Evolutionary conservation across 768 basidiomycete species (phyloP).

Genomic region (Suillus bovinus): DNA sequence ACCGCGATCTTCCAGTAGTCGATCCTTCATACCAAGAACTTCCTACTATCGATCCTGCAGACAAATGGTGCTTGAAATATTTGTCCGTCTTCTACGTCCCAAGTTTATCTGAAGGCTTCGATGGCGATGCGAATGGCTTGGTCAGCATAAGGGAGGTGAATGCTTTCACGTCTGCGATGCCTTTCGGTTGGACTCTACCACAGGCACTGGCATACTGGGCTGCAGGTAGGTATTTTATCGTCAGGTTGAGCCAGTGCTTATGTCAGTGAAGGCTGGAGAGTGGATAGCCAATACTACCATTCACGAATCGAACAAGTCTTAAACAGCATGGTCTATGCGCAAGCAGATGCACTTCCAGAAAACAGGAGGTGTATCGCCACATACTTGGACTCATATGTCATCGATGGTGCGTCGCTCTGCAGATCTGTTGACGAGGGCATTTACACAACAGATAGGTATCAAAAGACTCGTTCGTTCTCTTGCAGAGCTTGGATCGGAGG

Average conservation of each 20-base stretch:
- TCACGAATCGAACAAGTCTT: constrained; percentile 19
- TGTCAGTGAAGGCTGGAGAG: neutral
- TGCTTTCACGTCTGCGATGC: constrained; percentile 29
- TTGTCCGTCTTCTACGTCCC: constrained; percentile 19
- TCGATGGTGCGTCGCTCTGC: neutral
- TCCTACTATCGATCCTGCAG: neutral
- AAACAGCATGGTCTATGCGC: constrained; percentile 23
- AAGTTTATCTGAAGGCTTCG: constrained; percentile 40
- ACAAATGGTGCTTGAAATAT: constrained; percentile 5
- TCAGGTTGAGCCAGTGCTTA: constrained; percentile 27
- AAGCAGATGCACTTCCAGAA: constrained; percentile 15
- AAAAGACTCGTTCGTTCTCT: neutral
- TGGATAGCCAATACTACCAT: constrained; percentile 10
- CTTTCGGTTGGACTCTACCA: constrained; percentile 33
- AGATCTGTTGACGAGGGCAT: too few species aligned
- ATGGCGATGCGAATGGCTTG: constrained; percentile 42
- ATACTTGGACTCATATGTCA: constrained; percentile 22
- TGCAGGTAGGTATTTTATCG: constrained; percentile 23
- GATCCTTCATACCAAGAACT: neutral
- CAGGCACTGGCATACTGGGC: constrained; percentile 37
- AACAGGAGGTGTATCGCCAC: constrained; percentile 24
- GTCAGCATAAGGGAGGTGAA: constrained; percentile 38
- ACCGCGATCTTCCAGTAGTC: too few species aligned
- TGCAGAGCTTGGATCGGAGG: constrained; percentile 18
- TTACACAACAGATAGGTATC: neutral